Evolutionary conservation across 495 filamentous ascomycete species (phyloP).

Genomic region (Neurospora africana): DNA sequence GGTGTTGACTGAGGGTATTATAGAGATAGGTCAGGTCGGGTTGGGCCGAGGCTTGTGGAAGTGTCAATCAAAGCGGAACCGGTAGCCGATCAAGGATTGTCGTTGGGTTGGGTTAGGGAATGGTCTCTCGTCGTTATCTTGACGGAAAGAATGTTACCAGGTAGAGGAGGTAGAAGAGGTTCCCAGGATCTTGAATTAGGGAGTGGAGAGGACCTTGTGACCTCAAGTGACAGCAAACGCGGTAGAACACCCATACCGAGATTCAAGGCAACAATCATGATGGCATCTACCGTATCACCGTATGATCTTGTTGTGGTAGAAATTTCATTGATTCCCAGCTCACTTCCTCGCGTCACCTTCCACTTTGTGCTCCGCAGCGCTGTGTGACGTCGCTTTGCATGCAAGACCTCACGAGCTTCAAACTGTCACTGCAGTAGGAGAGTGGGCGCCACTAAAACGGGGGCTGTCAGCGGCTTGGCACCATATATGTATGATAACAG

Average conservation of each 20-base stretch:
- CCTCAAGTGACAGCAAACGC: background rate
- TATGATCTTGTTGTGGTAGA: no score
- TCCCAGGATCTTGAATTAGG: background rate
- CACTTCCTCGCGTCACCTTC: background rate
- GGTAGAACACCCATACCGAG: background rate
- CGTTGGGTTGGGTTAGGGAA: background rate
- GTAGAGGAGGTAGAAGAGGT: background rate
- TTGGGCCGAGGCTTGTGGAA: background rate
- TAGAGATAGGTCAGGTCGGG: background rate
- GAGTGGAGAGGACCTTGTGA: background rate
- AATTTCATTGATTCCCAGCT: no score
- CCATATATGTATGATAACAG: background rate
- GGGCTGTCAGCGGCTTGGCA: background rate
- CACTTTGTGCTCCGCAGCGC: background rate
- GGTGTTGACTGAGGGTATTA: background rate
- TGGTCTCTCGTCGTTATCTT: background rate
- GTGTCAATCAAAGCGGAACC: background rate
- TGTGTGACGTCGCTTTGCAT: background rate
- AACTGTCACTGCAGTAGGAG: no score
- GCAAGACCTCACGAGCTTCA: background rate
- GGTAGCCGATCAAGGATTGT: background rate
- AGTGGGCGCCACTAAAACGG: background rate
- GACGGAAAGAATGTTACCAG: background rate
- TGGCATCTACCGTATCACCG: background rate
- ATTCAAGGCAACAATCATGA: background rate